Evolutionary conservation across 1,139 yeast genomes (phyloP).

Genomic region (Scheffersomyces cryptocercus): DNA sequence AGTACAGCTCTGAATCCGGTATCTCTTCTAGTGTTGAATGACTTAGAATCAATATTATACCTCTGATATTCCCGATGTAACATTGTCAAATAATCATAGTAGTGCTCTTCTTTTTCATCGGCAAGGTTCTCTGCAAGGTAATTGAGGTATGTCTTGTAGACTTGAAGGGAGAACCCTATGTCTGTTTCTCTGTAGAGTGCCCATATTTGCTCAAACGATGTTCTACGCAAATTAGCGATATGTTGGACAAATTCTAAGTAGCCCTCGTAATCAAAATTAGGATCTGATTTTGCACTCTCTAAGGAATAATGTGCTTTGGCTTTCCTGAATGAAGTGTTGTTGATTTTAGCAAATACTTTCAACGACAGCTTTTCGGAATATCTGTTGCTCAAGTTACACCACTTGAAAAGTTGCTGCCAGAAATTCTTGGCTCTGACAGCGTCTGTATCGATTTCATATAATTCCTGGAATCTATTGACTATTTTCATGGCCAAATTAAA

Average conservation of each 20-base stretch:
- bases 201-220: conserved; percentile 37
- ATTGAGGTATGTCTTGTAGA: conserved; percentile 26
- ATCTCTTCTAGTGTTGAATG: conserved; percentile 25
- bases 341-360: neutral
- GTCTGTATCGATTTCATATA: conserved; percentile 26
- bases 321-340: conserved; percentile 1
- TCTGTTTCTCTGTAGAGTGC: conserved; percentile 25
- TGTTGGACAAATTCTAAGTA: conserved; percentile 30
- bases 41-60: conserved; percentile 20
- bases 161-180: conserved; percentile 25
- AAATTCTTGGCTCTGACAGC: conserved; percentile 22
- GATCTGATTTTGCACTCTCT: conserved; percentile 32
- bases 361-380: conserved; percentile 1
- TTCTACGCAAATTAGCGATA: conserved; percentile 26
- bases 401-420: conserved; percentile 40
- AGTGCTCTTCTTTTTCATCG: conserved; percentile 17
- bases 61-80: conserved; percentile 23
- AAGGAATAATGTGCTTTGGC: conserved; percentile 12
- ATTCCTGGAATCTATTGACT: conserved; percentile 37
- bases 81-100: conserved; percentile 23
- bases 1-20: conserved; percentile 11
- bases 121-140: conserved; percentile 20
- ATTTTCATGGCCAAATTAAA: conserved; percentile 36
- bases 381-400: conserved; percentile 36
- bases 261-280: conserved; percentile 43